phyloP scores from a whole-genome alignment of 2,329 filamentous ascomycete genomes.

The Colletotrichum sidae region DNA sequence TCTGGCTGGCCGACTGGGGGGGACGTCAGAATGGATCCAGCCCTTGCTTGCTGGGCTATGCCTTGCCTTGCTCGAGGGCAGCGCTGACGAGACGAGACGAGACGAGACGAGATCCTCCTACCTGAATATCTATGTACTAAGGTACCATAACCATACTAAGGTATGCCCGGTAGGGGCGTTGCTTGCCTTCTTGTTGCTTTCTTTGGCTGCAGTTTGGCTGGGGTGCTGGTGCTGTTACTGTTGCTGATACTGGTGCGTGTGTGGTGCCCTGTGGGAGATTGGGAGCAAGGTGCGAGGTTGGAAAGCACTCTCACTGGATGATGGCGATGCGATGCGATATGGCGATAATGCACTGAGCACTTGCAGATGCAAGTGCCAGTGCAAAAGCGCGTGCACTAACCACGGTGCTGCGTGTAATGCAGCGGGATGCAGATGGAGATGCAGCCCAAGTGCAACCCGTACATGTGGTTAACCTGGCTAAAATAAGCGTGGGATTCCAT shows the following conservation, averaged over 20 bases:
- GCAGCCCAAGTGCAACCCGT: not conserved
- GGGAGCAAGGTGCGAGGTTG: too few species aligned
- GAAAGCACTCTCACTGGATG: too few species aligned
- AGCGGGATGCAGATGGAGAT: constrained; percentile 4
- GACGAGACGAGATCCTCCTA: too few species aligned
- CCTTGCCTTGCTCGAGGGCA: not conserved
- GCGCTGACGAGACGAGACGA: too few species aligned
- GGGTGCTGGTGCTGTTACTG: too few species aligned
- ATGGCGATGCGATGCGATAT: not conserved
- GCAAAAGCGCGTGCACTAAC: not conserved
- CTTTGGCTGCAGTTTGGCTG: constrained; percentile 3
- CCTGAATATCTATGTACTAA: too few species aligned
- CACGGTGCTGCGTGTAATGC: too few species aligned
- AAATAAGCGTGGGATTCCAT: too few species aligned
- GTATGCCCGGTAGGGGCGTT: not conserved
- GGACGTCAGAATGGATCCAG: constrained; percentile 10
- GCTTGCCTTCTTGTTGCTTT: constrained; percentile 25
- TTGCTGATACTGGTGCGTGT: too few species aligned
- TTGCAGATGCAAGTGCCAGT: constrained; percentile 9
- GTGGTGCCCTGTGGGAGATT: too few species aligned
- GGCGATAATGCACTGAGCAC: constrained; percentile 27
- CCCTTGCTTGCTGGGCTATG: not conserved
- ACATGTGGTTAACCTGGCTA: too few species aligned
- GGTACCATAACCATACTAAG: too few species aligned
- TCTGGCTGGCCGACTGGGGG: constrained; percentile 29